Conservation (phyloP, 2,329 filamentous ascomycete genomes). For the Monilinia fructicola region DNA sequence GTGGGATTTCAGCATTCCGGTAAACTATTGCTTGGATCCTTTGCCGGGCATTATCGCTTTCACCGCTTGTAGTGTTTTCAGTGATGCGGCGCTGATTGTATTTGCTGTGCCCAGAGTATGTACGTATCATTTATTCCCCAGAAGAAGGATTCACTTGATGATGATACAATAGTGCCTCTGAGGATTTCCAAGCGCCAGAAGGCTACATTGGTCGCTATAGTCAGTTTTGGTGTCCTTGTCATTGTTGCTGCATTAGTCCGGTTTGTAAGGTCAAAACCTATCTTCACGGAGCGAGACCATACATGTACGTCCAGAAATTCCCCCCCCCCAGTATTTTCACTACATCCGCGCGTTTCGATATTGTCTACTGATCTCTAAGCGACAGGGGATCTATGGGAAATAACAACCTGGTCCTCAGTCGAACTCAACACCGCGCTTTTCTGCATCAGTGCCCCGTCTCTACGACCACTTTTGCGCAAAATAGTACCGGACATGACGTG, state of each 20-base stretch:
- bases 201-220: not conserved
- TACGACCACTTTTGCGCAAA: not conserved
- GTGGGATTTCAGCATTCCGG: not conserved
- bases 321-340: not conserved
- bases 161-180: not conserved
- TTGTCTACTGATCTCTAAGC: no score
- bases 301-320: not conserved
- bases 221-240: not conserved
- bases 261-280: not conserved
- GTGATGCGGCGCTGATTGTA: constrained; percentile 7
- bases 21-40: not conserved
- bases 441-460: not conserved
- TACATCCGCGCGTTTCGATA: not conserved
- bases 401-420: constrained; percentile 11
- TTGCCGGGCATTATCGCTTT: not conserved
- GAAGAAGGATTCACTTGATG: not conserved
- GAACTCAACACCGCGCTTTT: constrained; percentile 10
- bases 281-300: not conserved
- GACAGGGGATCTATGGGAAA: constrained; percentile 11
- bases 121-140: not conserved
- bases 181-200: constrained; percentile 3
- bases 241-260: not conserved
- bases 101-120: constrained; percentile 1
- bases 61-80: constrained; percentile 8
- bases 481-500: not conserved